Conservation (phyloP, 2,329 filamentous ascomycete species). For the Blastomyces percursus region DNA sequence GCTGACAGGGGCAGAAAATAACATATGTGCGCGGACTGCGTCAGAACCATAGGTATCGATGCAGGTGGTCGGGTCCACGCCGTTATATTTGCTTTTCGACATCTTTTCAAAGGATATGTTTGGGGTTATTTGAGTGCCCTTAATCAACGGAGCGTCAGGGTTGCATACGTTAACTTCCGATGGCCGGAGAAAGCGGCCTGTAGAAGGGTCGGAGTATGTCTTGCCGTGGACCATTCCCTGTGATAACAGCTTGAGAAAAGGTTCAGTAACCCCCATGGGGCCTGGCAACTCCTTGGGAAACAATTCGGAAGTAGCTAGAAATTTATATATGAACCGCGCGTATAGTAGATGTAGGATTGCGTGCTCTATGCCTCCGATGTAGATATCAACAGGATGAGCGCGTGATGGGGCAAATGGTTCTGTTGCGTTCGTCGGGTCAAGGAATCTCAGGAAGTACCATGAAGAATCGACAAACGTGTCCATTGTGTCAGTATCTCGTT, state of each 20-base stretch:
- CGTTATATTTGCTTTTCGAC: slow-evolving; percentile 92
- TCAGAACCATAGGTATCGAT: slow-evolving; percentile 71
- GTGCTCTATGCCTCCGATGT: slow-evolving; percentile 81
- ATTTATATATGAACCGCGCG: slow-evolving; percentile 82
- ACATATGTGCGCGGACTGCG: slow-evolving; percentile 71
- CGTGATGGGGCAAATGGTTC: slow-evolving; percentile 49
- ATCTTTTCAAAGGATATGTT: slow-evolving; percentile 73
- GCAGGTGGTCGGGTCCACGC: slow-evolving; percentile 66
- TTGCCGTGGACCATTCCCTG: slow-evolving; percentile 92
- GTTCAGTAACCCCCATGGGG: slow-evolving; percentile 46
- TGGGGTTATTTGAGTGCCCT: slow-evolving; percentile 47
- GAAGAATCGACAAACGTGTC: slow-evolving; percentile 93
- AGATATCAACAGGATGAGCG: slow-evolving; percentile 69
- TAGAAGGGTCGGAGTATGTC: slow-evolving; percentile 65
- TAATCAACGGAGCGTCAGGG: slow-evolving; percentile 49
- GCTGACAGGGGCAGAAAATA: slow-evolving; percentile 76
- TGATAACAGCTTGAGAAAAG: slow-evolving; percentile 70
- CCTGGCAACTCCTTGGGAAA: slow-evolving; percentile 22
- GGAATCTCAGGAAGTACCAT: slow-evolving; percentile 64
- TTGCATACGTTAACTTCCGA: slow-evolving; percentile 58
- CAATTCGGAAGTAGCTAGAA: slow-evolving; percentile 48
- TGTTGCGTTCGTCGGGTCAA: slow-evolving; percentile 55
- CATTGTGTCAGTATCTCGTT: slow-evolving; percentile 87
- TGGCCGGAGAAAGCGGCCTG: slow-evolving; percentile 64
- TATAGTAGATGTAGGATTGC: slow-evolving; percentile 85